Percentiles rank a stretch among this genome's conserved stretches.
phyloP scores from a whole-genome alignment of 2,329 filamentous ascomycete species.

The Coleophoma eucalyptorum region DNA sequence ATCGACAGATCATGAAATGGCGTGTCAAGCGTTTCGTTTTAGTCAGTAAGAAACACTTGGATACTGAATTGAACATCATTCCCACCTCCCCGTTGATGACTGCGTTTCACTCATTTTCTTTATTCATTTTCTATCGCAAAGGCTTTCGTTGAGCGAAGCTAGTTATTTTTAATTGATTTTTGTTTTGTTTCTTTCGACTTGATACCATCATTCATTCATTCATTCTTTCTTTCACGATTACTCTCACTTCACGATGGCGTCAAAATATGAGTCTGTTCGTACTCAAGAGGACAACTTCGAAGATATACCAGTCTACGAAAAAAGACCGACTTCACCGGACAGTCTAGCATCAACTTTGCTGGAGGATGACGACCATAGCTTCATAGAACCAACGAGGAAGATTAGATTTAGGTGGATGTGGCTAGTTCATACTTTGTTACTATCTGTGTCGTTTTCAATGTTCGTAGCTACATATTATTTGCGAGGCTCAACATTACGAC shows the following conservation, averaged over 20 bases:
- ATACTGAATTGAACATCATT: no score
- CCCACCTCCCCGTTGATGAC: no score
- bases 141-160: no score
- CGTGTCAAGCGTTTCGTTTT: no score
- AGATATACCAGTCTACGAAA: not conserved
- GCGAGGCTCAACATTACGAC: conserved; percentile 20
- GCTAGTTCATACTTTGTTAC: conserved; percentile 19
- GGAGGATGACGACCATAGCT: conserved; percentile 16
- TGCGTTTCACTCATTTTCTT: no score
- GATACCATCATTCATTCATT: no score
- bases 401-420: conserved; percentile 20
- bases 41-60: no score
- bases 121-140: no score
- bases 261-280: conserved; percentile 20
- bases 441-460: conserved; percentile 20
- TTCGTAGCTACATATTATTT: conserved; percentile 20
- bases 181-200: no score
- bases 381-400: conserved; percentile 1
- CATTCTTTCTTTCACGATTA: no score
- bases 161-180: no score
- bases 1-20: no score
- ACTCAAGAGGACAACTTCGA: conserved; percentile 19
- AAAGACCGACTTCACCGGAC: conserved; percentile 12
- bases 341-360: conserved; percentile 18
- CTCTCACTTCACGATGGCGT: conserved; percentile 12